Conservation (phyloP, 2,329 filamentous ascomycete genomes). For the Sporothrix curviconia region DNA sequence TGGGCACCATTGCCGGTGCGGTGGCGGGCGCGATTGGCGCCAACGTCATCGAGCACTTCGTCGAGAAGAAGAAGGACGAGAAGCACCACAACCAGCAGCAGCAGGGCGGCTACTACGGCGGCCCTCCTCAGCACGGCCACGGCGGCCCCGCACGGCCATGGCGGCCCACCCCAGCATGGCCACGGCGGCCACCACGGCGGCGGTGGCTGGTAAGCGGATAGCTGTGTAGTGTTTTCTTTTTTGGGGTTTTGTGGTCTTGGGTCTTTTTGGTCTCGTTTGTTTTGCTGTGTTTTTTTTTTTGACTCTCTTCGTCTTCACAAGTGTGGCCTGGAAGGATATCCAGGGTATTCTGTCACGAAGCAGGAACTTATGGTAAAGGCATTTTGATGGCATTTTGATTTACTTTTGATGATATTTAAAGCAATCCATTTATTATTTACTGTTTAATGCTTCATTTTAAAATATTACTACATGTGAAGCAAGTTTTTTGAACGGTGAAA, state of each 20-base stretch:
- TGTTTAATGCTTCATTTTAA: background rate
- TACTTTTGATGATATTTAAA: too few species aligned
- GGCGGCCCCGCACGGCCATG: background rate
- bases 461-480: too few species aligned
- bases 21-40: slow-evolving; percentile 50
- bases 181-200: slow-evolving; percentile 7
- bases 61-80: slow-evolving; percentile 19
- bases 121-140: background rate
- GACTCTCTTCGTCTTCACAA: background rate
- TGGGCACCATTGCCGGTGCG: slow-evolving; percentile 45
- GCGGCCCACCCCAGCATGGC: background rate
- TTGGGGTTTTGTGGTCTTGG: too few species aligned
- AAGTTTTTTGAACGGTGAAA: too few species aligned
- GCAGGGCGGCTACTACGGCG: background rate
- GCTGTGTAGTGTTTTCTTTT: background rate
- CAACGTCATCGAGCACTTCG: slow-evolving; percentile 40
- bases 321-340: background rate
- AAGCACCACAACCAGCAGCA: slow-evolving; percentile 5
- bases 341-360: background rate
- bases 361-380: background rate
- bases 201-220: slow-evolving; percentile 6
- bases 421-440: background rate
- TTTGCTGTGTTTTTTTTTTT: background rate
- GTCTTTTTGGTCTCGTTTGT: background rate
- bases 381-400: too few species aligned